Evolutionary conservation across 2,329 filamentous ascomycete species (phyloP).

Genomic region (Stagonosporopsis cucurbitacearum): DNA sequence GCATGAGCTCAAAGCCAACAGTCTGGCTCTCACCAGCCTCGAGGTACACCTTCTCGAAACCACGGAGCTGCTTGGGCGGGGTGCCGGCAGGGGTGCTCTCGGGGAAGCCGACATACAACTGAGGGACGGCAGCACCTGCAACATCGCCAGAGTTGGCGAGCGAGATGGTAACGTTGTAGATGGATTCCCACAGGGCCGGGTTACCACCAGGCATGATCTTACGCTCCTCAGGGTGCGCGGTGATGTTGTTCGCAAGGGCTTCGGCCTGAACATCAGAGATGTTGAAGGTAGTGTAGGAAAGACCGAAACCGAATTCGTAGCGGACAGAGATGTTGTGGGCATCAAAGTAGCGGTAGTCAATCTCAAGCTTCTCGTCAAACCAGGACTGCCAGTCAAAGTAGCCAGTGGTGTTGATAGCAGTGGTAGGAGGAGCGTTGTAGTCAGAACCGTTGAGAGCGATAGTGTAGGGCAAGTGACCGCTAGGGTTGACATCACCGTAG

Average conservation of each 20-base stretch:
- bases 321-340: conserved; percentile 67
- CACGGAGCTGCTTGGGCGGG: conserved; percentile 54
- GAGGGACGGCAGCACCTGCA: conserved; percentile 60
- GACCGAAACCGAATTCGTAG: conserved; percentile 81
- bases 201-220: conserved; percentile 53
- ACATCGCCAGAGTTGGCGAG: conserved; percentile 72
- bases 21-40: conserved; percentile 65
- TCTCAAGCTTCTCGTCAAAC: conserved; percentile 68
- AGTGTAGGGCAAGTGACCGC: conserved; percentile 84
- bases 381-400: conserved; percentile 57
- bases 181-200: conserved; percentile 66
- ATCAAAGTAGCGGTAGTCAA: conserved; percentile 82
- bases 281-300: conserved; percentile 76
- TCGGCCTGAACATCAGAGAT: conserved; percentile 69
- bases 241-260: conserved; percentile 62
- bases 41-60: conserved; percentile 61
- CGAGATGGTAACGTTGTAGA: conserved; percentile 71
- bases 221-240: conserved; percentile 58
- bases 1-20: conserved; percentile 72
- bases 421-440: conserved; percentile 59
- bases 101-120: conserved; percentile 63
- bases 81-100: conserved; percentile 64
- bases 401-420: conserved; percentile 49
- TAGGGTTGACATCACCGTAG: conserved; percentile 78
- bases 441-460: conserved; percentile 75